Evolutionary conservation across 306 rosid species (phyloP), one percentile per base, ranked within the genome.

Genomic region (Vigna unguiculata): DNA sequence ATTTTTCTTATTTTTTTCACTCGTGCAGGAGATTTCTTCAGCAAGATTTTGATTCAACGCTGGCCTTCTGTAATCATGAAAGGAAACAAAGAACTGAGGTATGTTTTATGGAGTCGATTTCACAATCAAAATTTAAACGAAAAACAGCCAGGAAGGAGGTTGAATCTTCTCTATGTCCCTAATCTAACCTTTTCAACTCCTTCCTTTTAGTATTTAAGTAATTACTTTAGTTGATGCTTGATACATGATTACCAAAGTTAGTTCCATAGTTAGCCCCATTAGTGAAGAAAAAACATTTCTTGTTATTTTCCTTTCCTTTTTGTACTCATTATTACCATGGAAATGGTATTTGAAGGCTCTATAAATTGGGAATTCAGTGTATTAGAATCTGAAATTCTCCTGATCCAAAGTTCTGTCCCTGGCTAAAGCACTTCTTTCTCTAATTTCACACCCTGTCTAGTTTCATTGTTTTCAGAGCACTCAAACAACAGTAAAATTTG

Each of bases 1-100:
- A 28, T 28, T 4, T 11, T 3, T 20, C 7, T 43, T 43, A 38
- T 11, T 64, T 60, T 76, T 70, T 72, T 25, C 24, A 63, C 53
- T 83, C 79, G 28, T 81, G 84, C 92, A 96, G 99, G 89, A 96
- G 96, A 88, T 89, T 89, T 83, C 96, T 91, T 76, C 99, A 91
- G 85, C 98, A 92, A 80, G 97, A 96, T 89, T 96, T 96, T 88
- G 97, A 96, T 85, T 80, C 97, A 54, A 96, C 88, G 72, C 93
- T 96, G 36, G 99, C 99, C 77, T 92, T 72, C 74, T 82, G 86
- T 80, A 92, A 92, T 81, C 90, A 92, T 77, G 99, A 96, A 81
- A 86, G 99, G 81, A 92, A 96, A 81, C 98, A 91, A 75, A 91
- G 96, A 83, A 89, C 86, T 7, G 99, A 96, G 98, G 99, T 90